Evolutionary conservation across 345 rosid species (phyloP).

Genomic region (Corchorus olitorius): DNA sequence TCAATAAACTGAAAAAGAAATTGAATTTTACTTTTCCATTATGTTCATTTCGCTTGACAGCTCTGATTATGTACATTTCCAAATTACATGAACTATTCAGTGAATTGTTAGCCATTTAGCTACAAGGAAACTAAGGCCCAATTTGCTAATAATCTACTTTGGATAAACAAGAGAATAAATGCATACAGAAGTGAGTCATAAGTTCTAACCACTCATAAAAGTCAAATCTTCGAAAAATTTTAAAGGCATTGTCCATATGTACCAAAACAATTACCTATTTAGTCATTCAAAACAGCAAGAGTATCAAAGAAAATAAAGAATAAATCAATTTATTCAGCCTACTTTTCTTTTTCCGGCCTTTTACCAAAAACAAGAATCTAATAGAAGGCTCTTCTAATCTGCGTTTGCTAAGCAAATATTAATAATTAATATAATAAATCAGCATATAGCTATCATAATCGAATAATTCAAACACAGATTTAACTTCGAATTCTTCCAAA

Average conservation of each 20-base stretch:
- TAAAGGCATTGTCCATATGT: not conserved
- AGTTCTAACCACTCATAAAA: not conserved
- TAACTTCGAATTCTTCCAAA: no score
- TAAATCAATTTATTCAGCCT: not conserved
- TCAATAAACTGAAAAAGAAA: not conserved
- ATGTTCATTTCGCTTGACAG: not conserved
- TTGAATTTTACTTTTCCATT: not conserved
- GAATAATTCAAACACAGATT: not conserved
- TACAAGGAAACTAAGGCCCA: not conserved
- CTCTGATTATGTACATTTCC: slow-evolving; percentile 8
- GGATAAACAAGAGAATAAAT: not conserved
- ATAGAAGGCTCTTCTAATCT: not conserved
- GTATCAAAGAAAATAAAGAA: not conserved
- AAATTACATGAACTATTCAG: not conserved
- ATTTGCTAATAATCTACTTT: not conserved
- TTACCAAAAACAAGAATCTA: not conserved
- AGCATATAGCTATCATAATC: not conserved
- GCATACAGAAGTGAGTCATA: not conserved
- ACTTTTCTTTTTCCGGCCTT: not conserved
- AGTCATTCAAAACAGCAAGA: not conserved
- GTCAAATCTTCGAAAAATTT: not conserved
- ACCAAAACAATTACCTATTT: not conserved
- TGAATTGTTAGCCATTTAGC: not conserved
- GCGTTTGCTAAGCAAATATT: not conserved
- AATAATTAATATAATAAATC: not conserved